Percentiles rank a stretch among this genome's conserved stretches.
phyloP scores from a whole-genome alignment of 148 eudicot genomes.

The Silene uniflora region DNA sequence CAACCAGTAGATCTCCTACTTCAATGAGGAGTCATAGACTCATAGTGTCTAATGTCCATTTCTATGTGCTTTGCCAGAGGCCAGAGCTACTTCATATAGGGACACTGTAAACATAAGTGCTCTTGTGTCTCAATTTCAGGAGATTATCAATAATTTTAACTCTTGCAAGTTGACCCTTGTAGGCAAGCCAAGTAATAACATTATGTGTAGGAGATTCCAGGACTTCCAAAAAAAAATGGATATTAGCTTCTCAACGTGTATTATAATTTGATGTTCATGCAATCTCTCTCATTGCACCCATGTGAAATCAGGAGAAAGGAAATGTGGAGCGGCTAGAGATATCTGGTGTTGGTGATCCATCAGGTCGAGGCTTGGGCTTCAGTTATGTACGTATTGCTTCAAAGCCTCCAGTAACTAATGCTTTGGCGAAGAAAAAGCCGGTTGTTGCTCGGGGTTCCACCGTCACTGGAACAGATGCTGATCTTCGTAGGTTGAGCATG shows the following conservation, averaged over 20 bases:
- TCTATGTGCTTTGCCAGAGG: not conserved
- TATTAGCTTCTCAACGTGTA: not conserved
- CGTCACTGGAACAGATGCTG: constrained; percentile 99
- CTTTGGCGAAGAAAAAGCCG: constrained; percentile 71
- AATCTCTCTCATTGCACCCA: constrained; percentile 5
- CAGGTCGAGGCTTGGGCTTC: constrained; percentile 96
- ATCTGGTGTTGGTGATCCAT: constrained; percentile 98
- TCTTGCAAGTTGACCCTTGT: not conserved
- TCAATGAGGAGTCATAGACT: not conserved
- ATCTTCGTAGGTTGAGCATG: constrained; percentile 98
- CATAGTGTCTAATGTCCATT: not conserved
- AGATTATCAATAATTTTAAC: not conserved
- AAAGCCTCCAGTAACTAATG: constrained; percentile 75
- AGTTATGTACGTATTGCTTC: constrained; percentile 88
- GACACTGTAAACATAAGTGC: not conserved
- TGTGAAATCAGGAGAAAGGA: constrained; percentile 61
- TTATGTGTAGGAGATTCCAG: too few relatives aligned
- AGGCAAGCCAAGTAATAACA: not conserved
- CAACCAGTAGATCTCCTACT: not conserved
- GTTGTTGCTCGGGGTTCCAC: constrained; percentile 67
- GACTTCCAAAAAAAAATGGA: too few relatives aligned
- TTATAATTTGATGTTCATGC: constrained; percentile 1
- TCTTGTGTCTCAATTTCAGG: not conserved
- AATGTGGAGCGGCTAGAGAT: constrained; percentile 94
- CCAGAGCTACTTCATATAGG: not conserved